Evolutionary conservation across 192 early-diverging fungal genomes (phyloP), one percentile per base, ranked within the genome.

Genomic region (Entrophospora sp.): DNA sequence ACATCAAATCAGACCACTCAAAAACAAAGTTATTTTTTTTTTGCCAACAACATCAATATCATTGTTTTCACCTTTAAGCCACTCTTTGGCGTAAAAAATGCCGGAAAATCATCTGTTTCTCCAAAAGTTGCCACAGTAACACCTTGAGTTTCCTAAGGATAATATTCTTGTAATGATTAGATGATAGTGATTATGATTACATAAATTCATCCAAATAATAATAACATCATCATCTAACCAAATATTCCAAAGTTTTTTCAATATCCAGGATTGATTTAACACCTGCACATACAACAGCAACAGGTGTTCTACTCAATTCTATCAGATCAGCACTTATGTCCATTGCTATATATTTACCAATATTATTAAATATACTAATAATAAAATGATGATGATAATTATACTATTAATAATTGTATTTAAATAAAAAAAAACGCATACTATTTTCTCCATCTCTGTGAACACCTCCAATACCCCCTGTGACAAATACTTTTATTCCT

Each of bases 261-360:
- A 98, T 89, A 70, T 97, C 94, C 22, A 98, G 76, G 34, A 98
- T 98, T n/a, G 90, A 88, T 68, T 98, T 98, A 14, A 89, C 92
- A 60, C 96, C 96, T 0, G 96, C 92, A 73, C 94, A 98, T 1
- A 98, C 87, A 3, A 98, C 96, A 0, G 96, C 82, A 4, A 98
- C 89, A 5, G 96, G 92, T 0, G 96, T 95, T 34, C 85, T 73
- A 2, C 90, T 87, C 18, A 98, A 78, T 76, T 97, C 96, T 3
- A 86, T 89, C 58, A 98, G 73, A 80, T 98, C 96, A 2, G 94
- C 94, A 58, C 89, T 91, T 20, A 95, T 75, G 68, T 98, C 96
- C 83, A 94, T 80, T 0, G 87, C 75, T 82, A 60, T n/a, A 42
- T 38, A 52, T 43, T 20, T 7, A 43, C 10, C 10, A 2, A 25